These are phyloP conservation scores for Globisporangium parvum DNA, from an alignment of 352 stramenopile genomes.

Conservation along the genomic window DNA sequence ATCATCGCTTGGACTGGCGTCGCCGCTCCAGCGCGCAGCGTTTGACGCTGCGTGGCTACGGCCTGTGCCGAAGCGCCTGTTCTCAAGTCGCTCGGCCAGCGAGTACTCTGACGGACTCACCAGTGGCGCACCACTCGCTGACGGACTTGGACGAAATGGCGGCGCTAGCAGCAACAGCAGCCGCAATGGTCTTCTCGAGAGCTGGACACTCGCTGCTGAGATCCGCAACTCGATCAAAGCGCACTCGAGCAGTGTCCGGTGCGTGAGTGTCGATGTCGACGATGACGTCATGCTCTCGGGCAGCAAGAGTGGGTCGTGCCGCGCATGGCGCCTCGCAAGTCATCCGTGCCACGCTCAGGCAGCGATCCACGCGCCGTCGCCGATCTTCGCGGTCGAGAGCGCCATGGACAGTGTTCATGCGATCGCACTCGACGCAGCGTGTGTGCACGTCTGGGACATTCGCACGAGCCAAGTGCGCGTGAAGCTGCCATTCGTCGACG, in stretches of 20 bases:
- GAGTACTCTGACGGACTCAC: neutral
- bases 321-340: conserved; percentile 53
- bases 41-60: conserved; percentile 27
- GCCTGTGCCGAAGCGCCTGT: conserved; percentile 16
- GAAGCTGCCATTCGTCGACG: conserved; percentile 45
- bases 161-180: neutral
- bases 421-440: conserved; percentile 31
- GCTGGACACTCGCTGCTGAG: conserved; percentile 31
- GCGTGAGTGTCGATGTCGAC: conserved; percentile 45
- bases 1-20: neutral
- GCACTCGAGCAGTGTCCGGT: conserved; percentile 54
- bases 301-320: conserved; percentile 71
- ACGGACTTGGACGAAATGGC: neutral
- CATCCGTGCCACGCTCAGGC: conserved; percentile 28
- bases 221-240: conserved; percentile 53
- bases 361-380: conserved; percentile 21
- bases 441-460: conserved; percentile 66
- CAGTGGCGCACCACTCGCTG: neutral
- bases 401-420: conserved; percentile 26
- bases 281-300: conserved; percentile 60
- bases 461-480: conserved; percentile 52
- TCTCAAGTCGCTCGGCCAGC: conserved; percentile 3
- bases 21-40: conserved; percentile 4
- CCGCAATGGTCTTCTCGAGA: conserved; percentile 10
- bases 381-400: conserved; percentile 20